Evolutionary conservation across 73 alveolate genomes (phyloP).

Genomic region (Paraurostyla sp.): DNA sequence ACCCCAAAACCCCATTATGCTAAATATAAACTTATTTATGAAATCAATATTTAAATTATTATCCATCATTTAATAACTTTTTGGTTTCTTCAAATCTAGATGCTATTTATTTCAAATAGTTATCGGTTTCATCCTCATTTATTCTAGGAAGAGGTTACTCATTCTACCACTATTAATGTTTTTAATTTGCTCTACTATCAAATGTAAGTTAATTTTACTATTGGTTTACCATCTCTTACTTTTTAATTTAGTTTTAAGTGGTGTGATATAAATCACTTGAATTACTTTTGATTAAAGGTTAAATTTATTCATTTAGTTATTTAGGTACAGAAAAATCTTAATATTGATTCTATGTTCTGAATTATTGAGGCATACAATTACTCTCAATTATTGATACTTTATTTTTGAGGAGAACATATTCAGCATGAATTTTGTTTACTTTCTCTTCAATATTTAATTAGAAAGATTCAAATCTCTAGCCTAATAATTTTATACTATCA

Average conservation of each 20-base stretch:
- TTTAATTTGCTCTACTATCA: background rate
- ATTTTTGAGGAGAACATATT: conserved; percentile 26
- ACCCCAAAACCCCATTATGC: too few relatives aligned
- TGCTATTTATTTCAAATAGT: conserved; percentile 12
- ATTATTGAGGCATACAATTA: background rate
- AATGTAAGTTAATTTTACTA: too few relatives aligned
- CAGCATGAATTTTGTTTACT: conserved; percentile 18
- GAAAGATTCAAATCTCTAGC: conserved; percentile 43
- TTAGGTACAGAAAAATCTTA: background rate
- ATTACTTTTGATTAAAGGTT: too few relatives aligned
- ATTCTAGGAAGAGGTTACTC: background rate
- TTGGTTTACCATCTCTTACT: too few relatives aligned
- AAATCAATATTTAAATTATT: background rate
- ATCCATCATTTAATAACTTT: conserved; percentile 17
- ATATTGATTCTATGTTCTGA: background rate
- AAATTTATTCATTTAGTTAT: too few relatives aligned
- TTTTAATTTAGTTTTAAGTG: too few relatives aligned
- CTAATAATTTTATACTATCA: conserved; percentile 2
- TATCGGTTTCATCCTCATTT: background rate
- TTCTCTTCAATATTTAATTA: conserved; percentile 12
- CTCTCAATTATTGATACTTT: conserved; percentile 30
- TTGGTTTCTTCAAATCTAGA: conserved; percentile 25
- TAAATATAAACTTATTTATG: too few relatives aligned
- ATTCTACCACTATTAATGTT: too few relatives aligned
- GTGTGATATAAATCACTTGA: too few relatives aligned